Evolutionary conservation across 1,139 yeast species (phyloP).

Genomic region (Taphrina populina): DNA sequence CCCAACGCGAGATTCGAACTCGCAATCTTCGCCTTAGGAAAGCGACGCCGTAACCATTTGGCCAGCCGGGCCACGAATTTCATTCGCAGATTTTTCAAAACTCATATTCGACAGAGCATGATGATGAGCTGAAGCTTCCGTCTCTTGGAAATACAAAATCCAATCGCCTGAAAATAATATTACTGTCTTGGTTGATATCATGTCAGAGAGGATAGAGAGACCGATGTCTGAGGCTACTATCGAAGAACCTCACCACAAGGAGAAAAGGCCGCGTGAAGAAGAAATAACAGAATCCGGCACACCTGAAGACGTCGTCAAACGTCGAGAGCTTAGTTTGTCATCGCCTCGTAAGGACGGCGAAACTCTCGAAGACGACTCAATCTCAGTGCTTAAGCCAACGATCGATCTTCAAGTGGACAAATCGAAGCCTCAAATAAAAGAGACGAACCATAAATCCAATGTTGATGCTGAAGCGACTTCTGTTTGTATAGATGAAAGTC

Average conservation of each 20-base stretch:
- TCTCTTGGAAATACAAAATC: no score
- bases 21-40: slow-evolving; percentile 23
- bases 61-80: slow-evolving; percentile 23
- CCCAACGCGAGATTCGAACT: slow-evolving; percentile 19
- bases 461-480: background rate
- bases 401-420: background rate
- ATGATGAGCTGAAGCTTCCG: no score
- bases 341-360: background rate
- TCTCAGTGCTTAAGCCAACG: background rate
- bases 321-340: background rate
- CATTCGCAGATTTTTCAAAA: no score
- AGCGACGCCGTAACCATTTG: slow-evolving; percentile 24
- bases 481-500: background rate
- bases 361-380: background rate
- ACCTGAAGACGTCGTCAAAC: background rate
- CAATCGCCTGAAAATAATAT: no score
- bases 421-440: background rate
- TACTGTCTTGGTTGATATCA: no score
- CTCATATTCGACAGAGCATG: no score
- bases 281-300: background rate
- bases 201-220: slow-evolving; percentile 8
- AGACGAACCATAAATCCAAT: background rate
- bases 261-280: slow-evolving; percentile 12
- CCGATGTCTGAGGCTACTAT: slow-evolving; percentile 3
- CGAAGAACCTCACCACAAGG: background rate